These are phyloP conservation scores for Dunaliella salina DNA, from an alignment of 163 green algal genomes.

Conservation along the genomic window DNA sequence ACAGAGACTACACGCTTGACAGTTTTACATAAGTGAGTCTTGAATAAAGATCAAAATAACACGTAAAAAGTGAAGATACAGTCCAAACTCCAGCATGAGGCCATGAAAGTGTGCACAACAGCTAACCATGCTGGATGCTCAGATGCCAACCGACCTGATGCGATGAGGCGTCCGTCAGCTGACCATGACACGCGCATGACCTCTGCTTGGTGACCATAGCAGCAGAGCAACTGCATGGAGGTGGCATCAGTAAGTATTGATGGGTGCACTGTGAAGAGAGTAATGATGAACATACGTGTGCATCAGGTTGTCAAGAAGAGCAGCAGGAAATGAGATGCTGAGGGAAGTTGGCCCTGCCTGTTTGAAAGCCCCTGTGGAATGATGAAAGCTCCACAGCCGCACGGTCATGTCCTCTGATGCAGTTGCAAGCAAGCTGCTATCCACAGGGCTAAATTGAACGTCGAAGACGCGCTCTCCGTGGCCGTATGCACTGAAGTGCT, in stretches of 20 bases:
- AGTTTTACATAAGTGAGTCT: background rate
- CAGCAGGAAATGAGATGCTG: background rate
- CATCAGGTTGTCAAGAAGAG: background rate
- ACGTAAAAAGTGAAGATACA: background rate
- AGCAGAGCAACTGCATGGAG: slow-evolving; percentile 28
- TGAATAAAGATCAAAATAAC: background rate
- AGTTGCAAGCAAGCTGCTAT: slow-evolving; percentile 28
- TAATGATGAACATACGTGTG: background rate
- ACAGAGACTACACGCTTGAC: background rate
- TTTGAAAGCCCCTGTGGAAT: slow-evolving; percentile 14
- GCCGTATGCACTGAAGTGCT: slow-evolving; percentile 17
- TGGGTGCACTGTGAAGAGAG: background rate
- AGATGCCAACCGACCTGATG: slow-evolving; percentile 21
- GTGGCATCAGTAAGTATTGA: background rate
- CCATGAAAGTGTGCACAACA: background rate
- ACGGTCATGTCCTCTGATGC: slow-evolving; percentile 42
- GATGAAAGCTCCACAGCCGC: slow-evolving; percentile 26
- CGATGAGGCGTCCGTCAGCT: slow-evolving; percentile 28
- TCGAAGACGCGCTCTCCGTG: slow-evolving; percentile 41
- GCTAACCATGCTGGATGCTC: background rate
- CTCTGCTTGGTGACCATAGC: slow-evolving; percentile 32
- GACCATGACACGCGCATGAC: slow-evolving; percentile 39
- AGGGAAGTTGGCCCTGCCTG: slow-evolving; percentile 20
- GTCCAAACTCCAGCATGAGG: background rate
- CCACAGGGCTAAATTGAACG: slow-evolving; percentile 28